These are phyloP conservation scores for Sideroxylon spinosum DNA, from an alignment of 179 eudicot species.

Conservation along the genomic window DNA sequence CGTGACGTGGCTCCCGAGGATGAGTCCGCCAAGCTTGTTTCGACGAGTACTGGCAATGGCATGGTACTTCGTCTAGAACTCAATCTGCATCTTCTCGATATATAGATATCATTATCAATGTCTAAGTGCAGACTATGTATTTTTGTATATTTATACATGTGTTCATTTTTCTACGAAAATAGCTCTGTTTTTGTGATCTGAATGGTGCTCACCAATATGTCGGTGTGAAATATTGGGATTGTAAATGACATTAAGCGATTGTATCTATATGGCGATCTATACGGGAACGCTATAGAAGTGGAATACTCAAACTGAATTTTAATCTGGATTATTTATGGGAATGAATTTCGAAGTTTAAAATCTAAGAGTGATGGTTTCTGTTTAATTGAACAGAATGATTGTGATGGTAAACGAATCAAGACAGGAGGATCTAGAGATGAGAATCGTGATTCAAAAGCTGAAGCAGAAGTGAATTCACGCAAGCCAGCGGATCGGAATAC, in stretches of 20 bases:
- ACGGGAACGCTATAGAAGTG: neutral
- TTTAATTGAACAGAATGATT: slow-evolving; percentile 44
- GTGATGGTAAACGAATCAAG: slow-evolving; percentile 58
- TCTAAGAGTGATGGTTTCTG: slow-evolving; percentile 10
- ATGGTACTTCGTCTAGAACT: slow-evolving; percentile 27
- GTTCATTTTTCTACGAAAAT: neutral
- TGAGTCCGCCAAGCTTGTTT: slow-evolving; percentile 41
- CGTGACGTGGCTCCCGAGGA: slow-evolving; percentile 35
- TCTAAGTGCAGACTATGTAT: neutral
- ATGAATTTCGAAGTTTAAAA: slow-evolving; percentile 11
- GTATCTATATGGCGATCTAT: neutral
- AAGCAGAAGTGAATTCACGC: slow-evolving; percentile 45
- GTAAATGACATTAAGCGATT: neutral
- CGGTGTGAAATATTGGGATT: neutral
- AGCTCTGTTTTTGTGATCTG: neutral
- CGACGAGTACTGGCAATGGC: slow-evolving; percentile 44
- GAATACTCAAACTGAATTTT: neutral
- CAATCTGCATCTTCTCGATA: neutral
- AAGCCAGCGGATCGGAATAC: slow-evolving; percentile 44
- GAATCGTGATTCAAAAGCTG: slow-evolving; percentile 42
- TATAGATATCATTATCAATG: no score
- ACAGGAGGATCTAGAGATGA: slow-evolving; percentile 43
- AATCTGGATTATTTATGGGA: neutral
- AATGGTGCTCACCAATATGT: neutral
- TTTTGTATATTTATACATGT: neutral